Conservation (phyloP, 1,284 basidiomycete genomes). For the Trichosporon sp. region DNA sequence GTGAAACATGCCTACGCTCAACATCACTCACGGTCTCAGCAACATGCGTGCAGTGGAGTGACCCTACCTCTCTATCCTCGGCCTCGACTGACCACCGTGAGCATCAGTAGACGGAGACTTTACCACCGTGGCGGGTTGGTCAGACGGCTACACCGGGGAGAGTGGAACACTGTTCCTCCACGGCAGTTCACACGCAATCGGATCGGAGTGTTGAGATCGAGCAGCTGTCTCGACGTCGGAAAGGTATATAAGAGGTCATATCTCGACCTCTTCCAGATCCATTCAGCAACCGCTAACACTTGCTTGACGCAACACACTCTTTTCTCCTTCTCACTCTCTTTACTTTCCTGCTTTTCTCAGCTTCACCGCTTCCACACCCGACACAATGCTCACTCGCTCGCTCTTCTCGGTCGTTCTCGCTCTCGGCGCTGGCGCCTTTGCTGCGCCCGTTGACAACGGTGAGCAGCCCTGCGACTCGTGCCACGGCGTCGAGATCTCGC, state of each 20-base stretch:
- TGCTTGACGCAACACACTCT: constrained; percentile 17
- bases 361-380: constrained; percentile 1
- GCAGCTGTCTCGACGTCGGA: not conserved
- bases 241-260: not conserved
- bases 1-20: constrained; percentile 9
- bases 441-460: constrained; percentile 3
- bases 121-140: not conserved
- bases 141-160: not conserved
- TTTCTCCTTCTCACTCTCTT: constrained; percentile 8
- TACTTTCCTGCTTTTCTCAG: constrained; percentile 1
- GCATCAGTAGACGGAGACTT: not conserved
- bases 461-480: constrained; percentile 1
- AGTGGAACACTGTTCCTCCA: not conserved
- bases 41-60: not conserved
- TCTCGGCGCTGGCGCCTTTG: constrained; percentile 16
- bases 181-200: not conserved
- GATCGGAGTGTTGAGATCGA: not conserved
- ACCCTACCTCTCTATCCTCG: not conserved
- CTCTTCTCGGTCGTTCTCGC: constrained; percentile 12
- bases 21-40: not conserved
- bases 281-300: constrained; percentile 1
- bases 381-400: not conserved
- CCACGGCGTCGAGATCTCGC: not conserved
- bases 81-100: not conserved
- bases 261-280: not conserved